Conservation (phyloP, 495 filamentous ascomycete species). For the Penicillium canescens region DNA sequence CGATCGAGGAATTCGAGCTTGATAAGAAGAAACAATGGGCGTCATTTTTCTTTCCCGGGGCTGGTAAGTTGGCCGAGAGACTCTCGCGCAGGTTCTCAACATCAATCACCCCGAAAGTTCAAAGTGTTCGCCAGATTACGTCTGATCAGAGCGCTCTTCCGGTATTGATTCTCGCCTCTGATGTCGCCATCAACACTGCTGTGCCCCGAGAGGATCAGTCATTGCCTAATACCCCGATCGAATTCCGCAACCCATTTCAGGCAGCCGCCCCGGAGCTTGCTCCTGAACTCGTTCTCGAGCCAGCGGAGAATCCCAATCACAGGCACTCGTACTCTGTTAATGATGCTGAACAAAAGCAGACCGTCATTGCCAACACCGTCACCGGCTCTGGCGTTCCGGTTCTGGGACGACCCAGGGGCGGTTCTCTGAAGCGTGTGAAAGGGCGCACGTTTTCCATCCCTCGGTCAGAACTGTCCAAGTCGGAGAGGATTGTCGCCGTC, state of each 20-base stretch:
- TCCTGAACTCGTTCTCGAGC: not conserved
- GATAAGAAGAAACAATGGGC: constrained; percentile 35
- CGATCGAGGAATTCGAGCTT: constrained; percentile 15
- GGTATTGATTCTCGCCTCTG: constrained; percentile 42
- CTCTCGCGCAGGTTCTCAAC: constrained; percentile 34
- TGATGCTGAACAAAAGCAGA: constrained; percentile 25
- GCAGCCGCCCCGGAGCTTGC: not conserved
- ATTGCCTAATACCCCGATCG: constrained; percentile 20
- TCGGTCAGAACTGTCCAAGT: constrained; percentile 21
- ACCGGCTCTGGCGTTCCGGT: constrained; percentile 21
- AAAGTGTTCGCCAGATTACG: constrained; percentile 28
- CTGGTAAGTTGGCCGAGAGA: constrained; percentile 36
- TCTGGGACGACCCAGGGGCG: constrained; percentile 22
- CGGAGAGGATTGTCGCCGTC: constrained; percentile 20
- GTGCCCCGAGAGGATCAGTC: constrained; percentile 6
- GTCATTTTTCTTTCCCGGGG: constrained; percentile 46
- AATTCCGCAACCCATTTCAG: constrained; percentile 41
- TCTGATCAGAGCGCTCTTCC: constrained; percentile 29
- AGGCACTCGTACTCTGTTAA: constrained; percentile 24
- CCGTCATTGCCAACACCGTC: constrained; percentile 23
- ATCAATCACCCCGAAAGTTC: constrained; percentile 22
- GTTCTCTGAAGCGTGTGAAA: constrained; percentile 34
- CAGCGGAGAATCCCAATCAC: constrained; percentile 11
- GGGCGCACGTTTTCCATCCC: constrained; percentile 38
- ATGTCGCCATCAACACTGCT: constrained; percentile 24